Percentiles rank a stretch among this genome's conserved stretches.
Conservation (phyloP, 768 basidiomycete genomes). For the Thelephora aurantiotincta region DNA sequence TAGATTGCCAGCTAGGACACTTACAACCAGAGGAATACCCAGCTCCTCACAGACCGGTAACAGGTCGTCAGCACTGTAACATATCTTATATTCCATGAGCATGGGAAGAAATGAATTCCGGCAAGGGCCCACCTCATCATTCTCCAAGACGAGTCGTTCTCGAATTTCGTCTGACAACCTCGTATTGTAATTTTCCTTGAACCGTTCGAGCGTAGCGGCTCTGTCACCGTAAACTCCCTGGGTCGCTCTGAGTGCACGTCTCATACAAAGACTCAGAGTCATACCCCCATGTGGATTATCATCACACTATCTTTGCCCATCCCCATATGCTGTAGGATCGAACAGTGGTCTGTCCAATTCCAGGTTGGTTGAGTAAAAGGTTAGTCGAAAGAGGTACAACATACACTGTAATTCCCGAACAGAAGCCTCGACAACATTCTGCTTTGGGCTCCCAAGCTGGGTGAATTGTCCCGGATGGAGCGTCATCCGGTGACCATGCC, state of each 20-base stretch:
- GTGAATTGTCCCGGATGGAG: conserved; percentile 84
- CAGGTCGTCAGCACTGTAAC: conserved; percentile 82
- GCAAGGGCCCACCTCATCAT: conserved; percentile 58
- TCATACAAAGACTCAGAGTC: conserved; percentile 14
- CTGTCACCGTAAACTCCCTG: conserved; percentile 80
- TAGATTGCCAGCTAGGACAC: conserved; percentile 14
- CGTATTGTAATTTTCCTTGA: conserved; percentile 53
- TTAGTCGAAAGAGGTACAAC: conserved; percentile 1
- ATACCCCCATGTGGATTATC: conserved; percentile 72
- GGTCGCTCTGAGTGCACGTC: conserved; percentile 1
- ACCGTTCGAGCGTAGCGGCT: conserved; percentile 45
- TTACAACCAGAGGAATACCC: conserved; percentile 30
- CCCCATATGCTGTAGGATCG: conserved; percentile 80
- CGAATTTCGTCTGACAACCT: conserved; percentile 50
- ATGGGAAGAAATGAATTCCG: background rate
- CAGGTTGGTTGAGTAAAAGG: background rate
- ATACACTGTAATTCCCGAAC: conserved; percentile 60
- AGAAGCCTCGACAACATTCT: conserved; percentile 59
- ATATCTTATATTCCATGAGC: conserved; percentile 30
- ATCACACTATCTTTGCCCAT: conserved; percentile 76
- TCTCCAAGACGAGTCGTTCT: conserved; percentile 76
- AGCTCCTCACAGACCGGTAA: conserved; percentile 81
- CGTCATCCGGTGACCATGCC: conserved; percentile 51
- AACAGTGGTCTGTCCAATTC: conserved; percentile 43
- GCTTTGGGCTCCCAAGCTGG: conserved; percentile 67